Evolutionary conservation across 2,329 filamentous ascomycete genomes (phyloP), one percentile per base, ranked within the genome.

Genomic region (Paecilomyces formosus): DNA sequence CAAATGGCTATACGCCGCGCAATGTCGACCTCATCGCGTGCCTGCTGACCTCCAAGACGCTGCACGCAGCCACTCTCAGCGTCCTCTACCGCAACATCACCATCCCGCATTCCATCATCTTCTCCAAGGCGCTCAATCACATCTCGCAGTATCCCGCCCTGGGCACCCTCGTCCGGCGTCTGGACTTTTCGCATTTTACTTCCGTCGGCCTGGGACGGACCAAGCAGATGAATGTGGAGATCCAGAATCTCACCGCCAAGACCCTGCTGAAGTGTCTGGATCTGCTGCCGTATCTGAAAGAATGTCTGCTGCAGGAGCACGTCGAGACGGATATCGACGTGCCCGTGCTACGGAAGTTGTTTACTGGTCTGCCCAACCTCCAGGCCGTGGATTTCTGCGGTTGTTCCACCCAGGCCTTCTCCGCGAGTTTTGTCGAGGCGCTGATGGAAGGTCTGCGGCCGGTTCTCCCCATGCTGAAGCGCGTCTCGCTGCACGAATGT

Each of bases 101-200:
- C 51, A 88, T 93, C 64, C 89, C 90, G 5, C 89, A 92, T 78
- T 93, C 90, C 26, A 81, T 86, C 60, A 90, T 92, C 70, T 94
- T 92, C 76, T 86, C 86, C 69, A 93, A 93, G 74, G 90, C 92
- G 65, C 82, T 92, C 54, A 79, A 81, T 59, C 89, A 90, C 67
- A 79, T 93, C 63, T 78, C 79, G 53, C 77, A 82, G 59, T 86
- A 92, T 70, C 83, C 85, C 1, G 79, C 85, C 8, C 79, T 92
- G 57, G 90, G 89, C 53, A 87, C 85, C 49, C 85, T 92, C 66
- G 88, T 93, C 52, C 85, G 88, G 59, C 87, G 90, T 55, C 78
- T 93, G 53, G 90, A 94, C 75, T 92, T 94, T 68, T 92, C 88
- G 62, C 89, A 92, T 78, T 92, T 92, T 75, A 92, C 90, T 71